Conservation (phyloP, 108 stramenopile species). For the Chaetoceros tenuissimus region DNA sequence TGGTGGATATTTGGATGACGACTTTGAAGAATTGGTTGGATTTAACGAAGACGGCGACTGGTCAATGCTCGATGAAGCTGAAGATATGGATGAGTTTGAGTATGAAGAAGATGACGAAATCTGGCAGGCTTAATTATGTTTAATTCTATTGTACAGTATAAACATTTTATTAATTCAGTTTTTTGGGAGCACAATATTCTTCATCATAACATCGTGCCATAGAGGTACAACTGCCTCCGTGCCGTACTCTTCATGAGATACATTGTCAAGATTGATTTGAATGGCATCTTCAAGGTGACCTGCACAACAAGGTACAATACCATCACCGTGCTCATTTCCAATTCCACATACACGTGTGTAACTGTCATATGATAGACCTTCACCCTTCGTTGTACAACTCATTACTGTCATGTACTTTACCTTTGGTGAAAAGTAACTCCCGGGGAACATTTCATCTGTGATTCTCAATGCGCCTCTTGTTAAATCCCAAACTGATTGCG, state of each 20-base stretch:
- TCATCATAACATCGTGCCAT: constrained; percentile 44
- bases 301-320: constrained; percentile 70
- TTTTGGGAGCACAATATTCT: constrained; percentile 11
- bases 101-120: constrained; percentile 60
- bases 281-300: constrained; percentile 70
- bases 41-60: constrained; percentile 74
- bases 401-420: constrained; percentile 72
- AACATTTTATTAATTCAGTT: background rate
- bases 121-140: constrained; percentile 36
- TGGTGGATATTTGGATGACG: constrained; percentile 79
- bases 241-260: constrained; percentile 82
- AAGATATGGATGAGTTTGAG: constrained; percentile 29
- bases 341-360: constrained; percentile 79
- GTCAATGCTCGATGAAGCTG: constrained; percentile 69
- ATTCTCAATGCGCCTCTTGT: constrained; percentile 68
- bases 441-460: constrained; percentile 62
- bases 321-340: constrained; percentile 64
- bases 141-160: background rate
- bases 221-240: constrained; percentile 58
- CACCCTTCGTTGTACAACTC: constrained; percentile 49
- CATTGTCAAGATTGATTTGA: constrained; percentile 59
- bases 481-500: constrained; percentile 36
- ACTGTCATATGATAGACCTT: constrained; percentile 55
- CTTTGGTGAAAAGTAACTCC: constrained; percentile 54
- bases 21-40: constrained; percentile 68